Evolutionary conservation across 2,329 filamentous ascomycete species (phyloP).

Genomic region (Drechslerella dactyloides): DNA sequence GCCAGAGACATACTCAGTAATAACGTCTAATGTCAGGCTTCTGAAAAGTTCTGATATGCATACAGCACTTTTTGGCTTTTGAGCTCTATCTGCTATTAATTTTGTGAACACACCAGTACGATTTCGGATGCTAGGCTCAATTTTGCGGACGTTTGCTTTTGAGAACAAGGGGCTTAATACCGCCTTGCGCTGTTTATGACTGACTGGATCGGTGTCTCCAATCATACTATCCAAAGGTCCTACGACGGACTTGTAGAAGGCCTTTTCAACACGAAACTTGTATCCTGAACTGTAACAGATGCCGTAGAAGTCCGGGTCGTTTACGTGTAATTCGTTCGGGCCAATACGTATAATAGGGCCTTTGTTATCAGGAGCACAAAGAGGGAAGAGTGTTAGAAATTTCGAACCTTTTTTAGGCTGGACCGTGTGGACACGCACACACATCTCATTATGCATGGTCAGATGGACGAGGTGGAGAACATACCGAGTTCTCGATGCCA

Average conservation of each 20-base stretch:
- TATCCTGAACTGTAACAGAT: background rate
- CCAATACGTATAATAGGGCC: conserved; percentile 4
- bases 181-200: background rate
- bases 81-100: background rate
- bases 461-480: background rate
- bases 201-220: background rate
- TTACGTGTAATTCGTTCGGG: conserved; percentile 4
- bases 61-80: background rate
- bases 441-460: background rate
- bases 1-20: background rate
- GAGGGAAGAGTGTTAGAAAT: background rate
- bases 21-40: conserved; percentile 1
- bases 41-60: background rate
- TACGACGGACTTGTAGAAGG: background rate
- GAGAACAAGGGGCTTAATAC: conserved; percentile 2
- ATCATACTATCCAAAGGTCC: background rate
- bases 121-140: background rate
- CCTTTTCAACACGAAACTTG: background rate
- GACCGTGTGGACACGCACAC: background rate
- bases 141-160: background rate
- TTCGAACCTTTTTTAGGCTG: background rate
- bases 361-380: background rate
- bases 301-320: background rate
- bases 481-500: background rate
- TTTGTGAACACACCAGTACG: background rate